Base-by-base conservation (phyloP, 306 rosid species). In the Ammopiptanthus mongolicus region DNA sequence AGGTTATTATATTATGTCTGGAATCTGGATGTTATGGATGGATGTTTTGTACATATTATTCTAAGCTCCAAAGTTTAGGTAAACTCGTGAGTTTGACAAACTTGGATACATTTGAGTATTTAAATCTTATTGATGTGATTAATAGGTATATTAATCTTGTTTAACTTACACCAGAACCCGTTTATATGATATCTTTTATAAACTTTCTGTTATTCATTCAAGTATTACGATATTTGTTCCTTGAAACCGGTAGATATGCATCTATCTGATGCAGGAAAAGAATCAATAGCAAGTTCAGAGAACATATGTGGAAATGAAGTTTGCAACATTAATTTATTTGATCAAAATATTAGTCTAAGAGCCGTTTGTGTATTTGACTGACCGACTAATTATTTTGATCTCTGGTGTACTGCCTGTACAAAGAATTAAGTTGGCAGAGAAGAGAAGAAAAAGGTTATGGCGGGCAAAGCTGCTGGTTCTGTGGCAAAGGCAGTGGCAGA, bases 401-500 rank as follows among this genome's bases (percentile, higher is more conserved):
- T 71, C 17, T 68, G 65, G 13, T 50, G 33, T 47, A 17, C 53
- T 57, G 28, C 33, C 5, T 29, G 75, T 31, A 51, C 58, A 66
- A 65, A 58, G 71, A 29, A 61, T 48, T 12, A 5, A 23, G 47
- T 52, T 52, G 37, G 18, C 42, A 34, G 61, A 8, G 60, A 70
- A 11, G 41, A 80, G 84, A 78, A 18, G 18, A 37, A 25, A 74
- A 46, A 47, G 17, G 15, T 23, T 5, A 89, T 89, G 94, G 97
- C 94, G 6, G 90, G 91, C n/a, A 90, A 89, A 65, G 84, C 87
- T 33, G 91, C 78, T 64, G 70, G 87, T 51, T 79, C 90, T 0
- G 87, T 79, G 31, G 91, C 63, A 4, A 89, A 88, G 85, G 83
- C 78, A 5, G 67, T 91, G n/a, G 89, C 82, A 15, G 94, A 81